Percentiles rank a stretch among this genome's conserved stretches.
phyloP scores from a whole-genome alignment of 441 rosid genomes.

The Adansonia grandidieri region DNA sequence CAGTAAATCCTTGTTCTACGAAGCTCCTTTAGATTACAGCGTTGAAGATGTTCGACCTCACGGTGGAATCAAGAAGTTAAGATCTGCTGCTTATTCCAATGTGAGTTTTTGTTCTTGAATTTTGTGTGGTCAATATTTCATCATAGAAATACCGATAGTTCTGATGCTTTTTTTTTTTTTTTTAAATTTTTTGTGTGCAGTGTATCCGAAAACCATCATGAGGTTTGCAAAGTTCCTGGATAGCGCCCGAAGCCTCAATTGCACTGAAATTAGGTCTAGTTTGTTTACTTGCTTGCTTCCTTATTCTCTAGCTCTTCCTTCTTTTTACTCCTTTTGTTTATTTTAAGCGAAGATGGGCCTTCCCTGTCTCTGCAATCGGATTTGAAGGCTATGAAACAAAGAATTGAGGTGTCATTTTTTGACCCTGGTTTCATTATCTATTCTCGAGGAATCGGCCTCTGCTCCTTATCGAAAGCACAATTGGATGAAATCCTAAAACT shows the following conservation, averaged over 20 bases:
- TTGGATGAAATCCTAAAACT: slow-evolving; percentile 60
- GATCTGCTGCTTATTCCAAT: slow-evolving; percentile 67
- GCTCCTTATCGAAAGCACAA: slow-evolving; percentile 55
- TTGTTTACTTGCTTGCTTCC: slow-evolving; percentile 37
- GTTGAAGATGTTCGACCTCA: slow-evolving; percentile 76
- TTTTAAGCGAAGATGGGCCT: slow-evolving; percentile 40
- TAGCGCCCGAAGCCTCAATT: slow-evolving; percentile 27
- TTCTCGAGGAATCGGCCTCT: slow-evolving; percentile 55
- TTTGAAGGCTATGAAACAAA: slow-evolving; percentile 74
- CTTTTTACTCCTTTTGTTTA: slow-evolving; percentile 24
- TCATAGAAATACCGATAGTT: background rate
- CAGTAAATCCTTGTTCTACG: slow-evolving; percentile 57
- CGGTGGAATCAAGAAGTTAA: slow-evolving; percentile 87
- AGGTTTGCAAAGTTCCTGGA: slow-evolving; percentile 31
- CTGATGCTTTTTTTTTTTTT: background rate
- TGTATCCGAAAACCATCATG: slow-evolving; percentile 79
- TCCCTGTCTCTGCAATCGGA: slow-evolving; percentile 62
- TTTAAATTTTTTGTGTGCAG: slow-evolving; percentile 38
- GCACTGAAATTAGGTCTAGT: slow-evolving; percentile 22
- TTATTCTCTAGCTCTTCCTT: slow-evolving; percentile 35
- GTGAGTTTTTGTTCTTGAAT: slow-evolving; percentile 35
- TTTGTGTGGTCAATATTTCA: background rate
- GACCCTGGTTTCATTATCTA: slow-evolving; percentile 62
- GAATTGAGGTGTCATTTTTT: slow-evolving; percentile 64
- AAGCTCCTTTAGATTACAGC: slow-evolving; percentile 86